Evolutionary conservation across 371 early-diverging fungal species (phyloP), one percentile per base, ranked within the genome.

Genomic region (Apophysomyces variabilis): DNA sequence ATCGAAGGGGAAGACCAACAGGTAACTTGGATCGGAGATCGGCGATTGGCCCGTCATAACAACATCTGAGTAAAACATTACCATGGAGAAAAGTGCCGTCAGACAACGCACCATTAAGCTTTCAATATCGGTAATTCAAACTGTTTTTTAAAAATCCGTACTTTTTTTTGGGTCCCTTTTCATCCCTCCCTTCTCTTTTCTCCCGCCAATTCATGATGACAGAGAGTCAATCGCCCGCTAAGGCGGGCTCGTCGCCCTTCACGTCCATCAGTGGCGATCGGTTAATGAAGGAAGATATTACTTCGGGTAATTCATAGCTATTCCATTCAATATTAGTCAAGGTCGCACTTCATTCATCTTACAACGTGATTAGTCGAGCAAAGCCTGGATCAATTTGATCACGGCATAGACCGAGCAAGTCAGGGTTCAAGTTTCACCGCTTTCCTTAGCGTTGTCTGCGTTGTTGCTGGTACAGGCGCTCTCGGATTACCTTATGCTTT

Each of bases 401-500:
- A 79, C 60, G 76, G 79, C 61, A 62, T 73, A 26, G 76, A 79
- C 50, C 66, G 70, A 54, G 69, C 76, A 62, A 62, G 54, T 7
- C 69, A 75, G 56, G 74, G 79, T 5, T 76, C 73, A 0, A 62
- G 62, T 32, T 83, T 80, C 60, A 68, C 73, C 38, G 80, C 84
- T 32, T 85, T 83, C 54, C 77, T 85, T 39, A 89, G 86, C 71
- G 70, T 87, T n/a, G 87, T 88, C 41, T 89, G 92, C 73, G 90
- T 92, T 14, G 16, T 91, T 14, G 90, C 91, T 5, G 94, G 94
- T 36, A 89, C 89, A 12, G 95, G 95, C 38, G 86, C 92, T 26
- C 79, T 94, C 8, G 91, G 91, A 64, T 75, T 95, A 14, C 92
- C 94, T 7, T 91, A 92, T 32, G 90, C 85, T 58, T 76, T 94